Conservation (phyloP, 2,329 filamentous ascomycete genomes). For the Hypoxylon sp. region DNA sequence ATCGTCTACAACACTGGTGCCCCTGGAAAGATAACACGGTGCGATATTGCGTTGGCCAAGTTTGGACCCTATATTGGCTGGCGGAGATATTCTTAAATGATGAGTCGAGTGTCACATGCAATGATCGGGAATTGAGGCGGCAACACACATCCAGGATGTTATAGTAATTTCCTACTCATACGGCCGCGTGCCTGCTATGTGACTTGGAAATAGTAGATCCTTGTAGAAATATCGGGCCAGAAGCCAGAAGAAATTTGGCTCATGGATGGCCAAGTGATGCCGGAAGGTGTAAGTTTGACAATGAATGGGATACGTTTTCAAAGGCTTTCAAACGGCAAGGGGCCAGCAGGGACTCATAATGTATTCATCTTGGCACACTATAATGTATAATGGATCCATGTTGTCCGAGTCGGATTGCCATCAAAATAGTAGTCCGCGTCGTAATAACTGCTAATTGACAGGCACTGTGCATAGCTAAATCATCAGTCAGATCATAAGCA, state of each 20-base stretch:
- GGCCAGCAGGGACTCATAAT: neutral
- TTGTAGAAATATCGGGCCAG: conserved; percentile 1
- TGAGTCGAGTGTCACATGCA: conserved; percentile 17
- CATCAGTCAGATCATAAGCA: conserved; percentile 21
- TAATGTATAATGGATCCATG: neutral
- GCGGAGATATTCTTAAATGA: neutral
- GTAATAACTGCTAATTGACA: conserved; percentile 20
- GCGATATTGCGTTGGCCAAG: neutral
- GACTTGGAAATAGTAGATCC: conserved; percentile 17
- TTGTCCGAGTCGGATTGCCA: neutral
- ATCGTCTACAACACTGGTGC: neutral
- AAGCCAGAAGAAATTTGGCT: neutral
- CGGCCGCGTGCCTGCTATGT: conserved; percentile 20
- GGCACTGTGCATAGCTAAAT: conserved; percentile 27
- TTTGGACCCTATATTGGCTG: neutral
- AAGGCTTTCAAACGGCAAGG: neutral
- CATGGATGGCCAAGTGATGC: conserved; percentile 1
- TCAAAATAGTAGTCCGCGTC: neutral
- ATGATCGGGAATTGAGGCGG: conserved; percentile 29
- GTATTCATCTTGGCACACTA: conserved; percentile 9
- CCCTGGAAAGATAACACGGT: neutral
- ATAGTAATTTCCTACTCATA: conserved; percentile 19
- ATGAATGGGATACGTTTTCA: conserved; percentile 1
- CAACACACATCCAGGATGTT: conserved; percentile 23
- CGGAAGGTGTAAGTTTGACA: neutral